Base-by-base conservation (phyloP, 306 rosid species). In the Cicer cuneatum region DNA sequence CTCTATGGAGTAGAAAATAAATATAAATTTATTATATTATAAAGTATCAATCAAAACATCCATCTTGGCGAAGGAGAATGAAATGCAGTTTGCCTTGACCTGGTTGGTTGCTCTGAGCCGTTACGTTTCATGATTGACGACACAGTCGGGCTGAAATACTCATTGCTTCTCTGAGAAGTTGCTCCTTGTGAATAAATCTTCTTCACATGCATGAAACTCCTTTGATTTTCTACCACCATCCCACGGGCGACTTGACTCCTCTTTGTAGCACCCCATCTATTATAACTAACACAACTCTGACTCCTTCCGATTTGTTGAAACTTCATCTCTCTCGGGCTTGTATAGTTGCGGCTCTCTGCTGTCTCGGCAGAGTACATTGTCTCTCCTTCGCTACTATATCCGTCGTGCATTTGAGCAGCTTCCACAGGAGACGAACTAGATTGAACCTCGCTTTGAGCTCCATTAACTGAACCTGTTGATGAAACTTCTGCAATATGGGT, bases 321-420 rank as follows among this genome's bases (percentile, higher is more conserved):
- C 80, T 80, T 85, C 10, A 77, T 82, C 83, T 80, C 92, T 57
- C 97, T 76, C 5, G 99, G 99, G 70, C 88, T 86, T 0, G 96
- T 84, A 67, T 95, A 95, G 72, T 95, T 95, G 62, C 97, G 90
- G 52, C 90, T 83, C 89, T 95, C 99, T 0, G 99, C 99, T 0
- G 99, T 95, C 80, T 95, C 99, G 0, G 99, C 99, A 7, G 99
- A 95, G 81, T 95, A 95, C 99, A 95, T 92, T 0, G 99, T 95
- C 89, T 95, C 98, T 72, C 88, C 98, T 82, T 95, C 99, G 0
- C 97, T 92, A 77, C 96, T 86, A 16, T 89, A 89, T 40, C 84
- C 97, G 29, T 90, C 80, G 46, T 82, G 96, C 91, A 88, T 76
- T 69, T 78, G 84, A 3, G 82, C 68, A 69, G 75, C 86, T 38